These are phyloP conservation scores for Alternaria rosae DNA, from an alignment of 2,329 filamentous ascomycete genomes.

Conservation along the genomic window DNA sequence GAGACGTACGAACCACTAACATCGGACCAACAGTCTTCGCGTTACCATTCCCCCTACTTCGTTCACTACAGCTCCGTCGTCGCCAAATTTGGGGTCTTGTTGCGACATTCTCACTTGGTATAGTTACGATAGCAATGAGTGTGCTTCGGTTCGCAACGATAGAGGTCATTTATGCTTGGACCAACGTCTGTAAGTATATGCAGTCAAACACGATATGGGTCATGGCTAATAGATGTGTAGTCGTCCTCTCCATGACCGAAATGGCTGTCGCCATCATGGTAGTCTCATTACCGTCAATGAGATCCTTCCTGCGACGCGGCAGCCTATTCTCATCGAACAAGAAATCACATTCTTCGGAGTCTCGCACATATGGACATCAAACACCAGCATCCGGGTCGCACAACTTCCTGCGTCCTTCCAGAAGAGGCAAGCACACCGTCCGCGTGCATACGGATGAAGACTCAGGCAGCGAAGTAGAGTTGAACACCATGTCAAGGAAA, in stretches of 20 bases:
- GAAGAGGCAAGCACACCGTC: conserved; percentile 14
- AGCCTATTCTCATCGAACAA: conserved; percentile 28
- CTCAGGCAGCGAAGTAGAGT: conserved; percentile 33
- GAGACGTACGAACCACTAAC: neutral
- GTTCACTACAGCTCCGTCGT: conserved; percentile 25
- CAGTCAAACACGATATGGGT: neutral
- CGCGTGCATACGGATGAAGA: conserved; percentile 22
- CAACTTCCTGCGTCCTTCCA: conserved; percentile 11
- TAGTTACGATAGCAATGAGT: conserved; percentile 32
- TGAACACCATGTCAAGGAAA: conserved; percentile 26
- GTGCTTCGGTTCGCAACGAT: conserved; percentile 31
- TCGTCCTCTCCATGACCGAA: conserved; percentile 37
- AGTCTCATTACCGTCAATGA: conserved; percentile 32
- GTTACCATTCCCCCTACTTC: conserved; percentile 34
- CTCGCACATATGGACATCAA: conserved; percentile 15
- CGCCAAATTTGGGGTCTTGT: conserved; percentile 33
- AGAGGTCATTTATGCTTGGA: conserved; percentile 30
- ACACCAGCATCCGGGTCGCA: conserved; percentile 15
- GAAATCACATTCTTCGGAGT: conserved; percentile 20
- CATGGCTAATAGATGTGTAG: conserved; percentile 12
- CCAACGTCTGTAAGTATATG: conserved; percentile 33
- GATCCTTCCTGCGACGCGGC: conserved; percentile 30
- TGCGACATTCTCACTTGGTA: conserved; percentile 32
- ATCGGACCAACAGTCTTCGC: conserved; percentile 18
- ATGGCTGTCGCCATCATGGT: conserved; percentile 38